phyloP scores from a whole-genome alignment of 768 basidiomycete species.

The Russula brevipes region DNA sequence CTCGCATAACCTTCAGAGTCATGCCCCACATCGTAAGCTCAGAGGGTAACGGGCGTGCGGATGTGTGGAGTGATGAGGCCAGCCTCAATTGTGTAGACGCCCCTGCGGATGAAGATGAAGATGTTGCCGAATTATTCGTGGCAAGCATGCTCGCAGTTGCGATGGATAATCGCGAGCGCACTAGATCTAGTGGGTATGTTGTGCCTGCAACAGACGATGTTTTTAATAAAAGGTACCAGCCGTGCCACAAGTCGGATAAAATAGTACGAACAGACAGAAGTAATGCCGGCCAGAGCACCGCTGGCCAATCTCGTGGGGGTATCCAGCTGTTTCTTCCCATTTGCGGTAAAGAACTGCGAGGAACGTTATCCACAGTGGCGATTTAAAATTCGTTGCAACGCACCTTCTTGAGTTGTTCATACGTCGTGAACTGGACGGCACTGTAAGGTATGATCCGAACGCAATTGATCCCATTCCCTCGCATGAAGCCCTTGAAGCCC shows the following conservation, averaged over 20 bases:
- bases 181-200: conserved; percentile 91
- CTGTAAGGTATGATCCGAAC: conserved; percentile 90
- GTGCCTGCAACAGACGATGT: conserved; percentile 44
- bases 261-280: conserved; percentile 78
- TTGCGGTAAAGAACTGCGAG: conserved; percentile 58
- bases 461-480: conserved; percentile 90
- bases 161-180: conserved; percentile 87
- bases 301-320: conserved; percentile 81
- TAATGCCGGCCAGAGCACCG: conserved; percentile 90
- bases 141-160: conserved; percentile 73
- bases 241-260: background rate
- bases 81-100: conserved; percentile 35
- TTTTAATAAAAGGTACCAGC: conserved; percentile 3
- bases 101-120: conserved; percentile 32
- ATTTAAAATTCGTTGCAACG: conserved; percentile 16
- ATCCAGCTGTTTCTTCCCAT: conserved; percentile 73
- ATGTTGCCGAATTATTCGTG: background rate
- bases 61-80: conserved; percentile 54
- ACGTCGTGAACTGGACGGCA: conserved; percentile 81
- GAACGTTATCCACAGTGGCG: background rate
- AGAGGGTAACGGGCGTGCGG: conserved; percentile 38
- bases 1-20: conserved; percentile 83
- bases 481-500: conserved; percentile 89
- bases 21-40: conserved; percentile 80
- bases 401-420: conserved; percentile 88